These are phyloP conservation scores for Tylopilus rubrobrunneus DNA, from an alignment of 768 basidiomycete species.

Conservation along the genomic window DNA sequence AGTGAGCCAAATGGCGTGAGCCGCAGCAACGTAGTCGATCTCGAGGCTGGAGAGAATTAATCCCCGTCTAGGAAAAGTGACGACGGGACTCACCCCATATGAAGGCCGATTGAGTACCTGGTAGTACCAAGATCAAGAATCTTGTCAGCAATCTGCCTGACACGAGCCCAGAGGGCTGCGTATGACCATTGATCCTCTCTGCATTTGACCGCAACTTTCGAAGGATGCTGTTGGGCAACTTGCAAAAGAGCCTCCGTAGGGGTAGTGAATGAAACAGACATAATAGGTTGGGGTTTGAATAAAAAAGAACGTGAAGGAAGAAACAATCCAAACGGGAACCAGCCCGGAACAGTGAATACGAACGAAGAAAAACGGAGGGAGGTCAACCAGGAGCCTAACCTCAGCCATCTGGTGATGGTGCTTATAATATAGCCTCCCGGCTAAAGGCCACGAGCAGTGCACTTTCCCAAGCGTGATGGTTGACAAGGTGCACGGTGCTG, in stretches of 20 bases:
- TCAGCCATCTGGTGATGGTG: background rate
- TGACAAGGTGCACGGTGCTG: background rate
- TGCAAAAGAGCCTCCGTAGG: conserved; percentile 31
- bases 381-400: conserved; percentile 23
- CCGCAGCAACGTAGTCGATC: conserved; percentile 27
- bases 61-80: background rate
- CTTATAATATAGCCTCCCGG: conserved; percentile 9
- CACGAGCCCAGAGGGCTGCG: conserved; percentile 30
- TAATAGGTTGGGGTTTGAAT: background rate
- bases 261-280: conserved; percentile 18
- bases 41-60: conserved; percentile 20
- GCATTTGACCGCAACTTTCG: conserved; percentile 18
- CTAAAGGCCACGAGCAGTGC: background rate
- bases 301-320: conserved; percentile 4
- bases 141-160: conserved; percentile 23
- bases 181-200: conserved; percentile 26
- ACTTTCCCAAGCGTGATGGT: conserved; percentile 1
- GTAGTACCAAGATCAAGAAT: conserved; percentile 14
- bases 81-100: conserved; percentile 20
- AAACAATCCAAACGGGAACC: conserved; percentile 9
- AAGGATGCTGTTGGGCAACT: conserved; percentile 27
- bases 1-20: conserved; percentile 29
- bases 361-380: conserved; percentile 9
- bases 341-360: conserved; percentile 14
- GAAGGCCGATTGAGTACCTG: conserved; percentile 23